Evolutionary conservation across 257 asterid species (phyloP), one percentile per base, ranked within the genome.

Genomic region (Marsdenia floribunda): DNA sequence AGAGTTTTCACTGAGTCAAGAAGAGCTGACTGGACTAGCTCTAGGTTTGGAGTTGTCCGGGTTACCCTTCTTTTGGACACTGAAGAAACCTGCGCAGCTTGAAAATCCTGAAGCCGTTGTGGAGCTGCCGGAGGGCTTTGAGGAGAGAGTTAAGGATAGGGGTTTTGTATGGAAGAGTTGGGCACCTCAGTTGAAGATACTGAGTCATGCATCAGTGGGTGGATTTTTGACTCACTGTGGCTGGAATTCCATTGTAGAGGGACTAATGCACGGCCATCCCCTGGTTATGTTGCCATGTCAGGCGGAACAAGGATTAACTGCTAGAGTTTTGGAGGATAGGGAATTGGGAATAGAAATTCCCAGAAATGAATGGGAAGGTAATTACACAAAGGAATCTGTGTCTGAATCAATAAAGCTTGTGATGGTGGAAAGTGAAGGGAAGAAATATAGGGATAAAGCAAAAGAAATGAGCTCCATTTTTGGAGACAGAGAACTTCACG

Each of bases 221-320:
- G 78, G 82, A 13, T 75, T 82, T 47, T 60, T 79, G 80, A 74
- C 78, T 50, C 84, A 83, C 54, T 79, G 78, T 21, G 82, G 86
- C 8, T 78, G 86, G 86, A 68, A 83, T 60, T 82, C 82, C 3
- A 50, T 71, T 12, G 79, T 78, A 16, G 88, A 80, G 59, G 86
- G 78, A n/a, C 55, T 84, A 5, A 64, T 16, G 57, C 77, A 72
- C 26, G 86, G 86, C 11, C 63, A 26, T 13, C 73, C 85, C 4
- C 77, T 81, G 5, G 75, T 81, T 4, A 81, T 81, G 86, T 50
- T 81, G 80, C 86, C 85, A 0, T 78, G 79, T 52, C 59, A 22
- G 74, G 80, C 33, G 11, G 85, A 86, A 37, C 83, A 79, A 80
- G 87, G 86, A 35, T 50, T 82, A 60, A 81, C 61, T 77, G 83